Base-by-base conservation (phyloP, 2,329 filamentous ascomycete genomes). In the Exserohilum rostratum region DNA sequence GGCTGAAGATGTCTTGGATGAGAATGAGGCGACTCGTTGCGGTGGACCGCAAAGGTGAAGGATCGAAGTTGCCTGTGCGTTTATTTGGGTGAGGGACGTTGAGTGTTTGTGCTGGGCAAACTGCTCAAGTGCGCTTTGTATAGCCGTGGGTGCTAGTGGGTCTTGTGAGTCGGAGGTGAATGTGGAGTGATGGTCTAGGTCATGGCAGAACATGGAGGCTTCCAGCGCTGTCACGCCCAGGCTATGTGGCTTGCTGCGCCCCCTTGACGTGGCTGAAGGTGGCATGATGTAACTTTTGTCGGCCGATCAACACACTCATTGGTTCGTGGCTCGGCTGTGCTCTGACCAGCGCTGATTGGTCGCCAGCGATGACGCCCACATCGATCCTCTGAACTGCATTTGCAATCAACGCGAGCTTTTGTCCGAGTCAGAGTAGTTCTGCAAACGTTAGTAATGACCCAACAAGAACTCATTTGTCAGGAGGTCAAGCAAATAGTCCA, bases 41-140 rank as follows among this genome's bases (percentile, higher is more conserved):
- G 58, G 55, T 48, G 40, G 51, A 33, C 45, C 57, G 53, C 52
- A 33, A 47, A 58, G 46, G 52, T 27, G 33, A 33, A 37, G 47
- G 48, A 46, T n/a, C 44, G 33, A 46, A 27, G 49, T 57, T 31
- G 22, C 18, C 47, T 27, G 42, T 30, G 38, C 25, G 37, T 48
- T 17, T 50, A 42, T 54, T 51, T 54, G 34, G 15, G 50, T 50
- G 20, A 30, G 55, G 46, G 53, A 51, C 48, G 44, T 31, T 30
- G 22, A 17, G 29, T 47, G 65, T 67, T 63, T 66, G 60, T 51
- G 53, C 52, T 61, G 53, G 33, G 61, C 60, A 61, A 60, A 55
- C 49, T 39, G 62, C 57, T 55, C 53, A 57, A 51, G 55, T 56
- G 67, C 66, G 60, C 53, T 70, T 70, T 70, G 65, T 74, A 72